These are phyloP conservation scores for Orbilia ellipsospora DNA, from an alignment of 2,329 filamentous ascomycete species.

Conservation along the genomic window DNA sequence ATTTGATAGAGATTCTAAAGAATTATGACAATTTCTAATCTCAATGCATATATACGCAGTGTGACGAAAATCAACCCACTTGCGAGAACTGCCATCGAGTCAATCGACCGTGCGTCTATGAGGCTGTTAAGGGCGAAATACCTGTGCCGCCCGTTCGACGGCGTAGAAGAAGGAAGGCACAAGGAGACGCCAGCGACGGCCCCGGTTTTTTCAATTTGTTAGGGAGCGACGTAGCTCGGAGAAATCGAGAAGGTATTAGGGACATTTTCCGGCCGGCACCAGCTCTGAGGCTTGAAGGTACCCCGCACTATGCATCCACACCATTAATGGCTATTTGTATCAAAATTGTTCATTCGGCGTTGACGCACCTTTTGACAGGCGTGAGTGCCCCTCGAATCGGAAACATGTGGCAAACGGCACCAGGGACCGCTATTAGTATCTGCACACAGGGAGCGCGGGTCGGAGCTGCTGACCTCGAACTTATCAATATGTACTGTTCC, in stretches of 20 bases:
- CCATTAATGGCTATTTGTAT: too few relatives aligned
- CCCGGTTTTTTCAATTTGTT: constrained; percentile 5
- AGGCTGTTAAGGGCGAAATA: constrained; percentile 14
- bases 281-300: too few relatives aligned
- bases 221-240: background rate
- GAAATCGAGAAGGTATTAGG: background rate
- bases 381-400: too few relatives aligned
- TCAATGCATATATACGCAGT: constrained; percentile 2
- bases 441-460: background rate
- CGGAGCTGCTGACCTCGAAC: background rate
- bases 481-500: constrained; percentile 6
- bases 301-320: too few relatives aligned
- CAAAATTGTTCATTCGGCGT: too few relatives aligned
- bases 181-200: too few relatives aligned
- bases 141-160: constrained; percentile 6
- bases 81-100: constrained; percentile 14
- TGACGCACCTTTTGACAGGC: too few relatives aligned
- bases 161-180: background rate
- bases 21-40: background rate
- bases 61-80: constrained; percentile 9
- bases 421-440: background rate
- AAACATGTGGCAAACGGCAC: constrained; percentile 1
- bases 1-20: background rate
- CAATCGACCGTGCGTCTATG: constrained; percentile 5
- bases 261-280: background rate